Evolutionary conservation across 1,284 basidiomycete species (phyloP).

Genomic region (Cutaneotrichosporon mucoides): DNA sequence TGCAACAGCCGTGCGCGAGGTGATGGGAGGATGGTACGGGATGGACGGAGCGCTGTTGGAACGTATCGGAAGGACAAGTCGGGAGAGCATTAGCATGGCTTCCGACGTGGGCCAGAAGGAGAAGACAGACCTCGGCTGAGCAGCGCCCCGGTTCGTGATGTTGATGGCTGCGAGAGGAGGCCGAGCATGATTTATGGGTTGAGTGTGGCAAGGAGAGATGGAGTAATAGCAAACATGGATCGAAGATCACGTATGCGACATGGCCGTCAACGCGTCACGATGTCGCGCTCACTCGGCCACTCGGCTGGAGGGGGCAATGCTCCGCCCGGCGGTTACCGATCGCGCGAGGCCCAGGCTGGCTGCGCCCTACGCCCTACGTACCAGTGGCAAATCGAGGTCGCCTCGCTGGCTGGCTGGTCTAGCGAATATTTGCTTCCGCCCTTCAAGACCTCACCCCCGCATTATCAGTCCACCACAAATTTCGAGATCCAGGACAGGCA

Average conservation of each 20-base stretch:
- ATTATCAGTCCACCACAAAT: background rate
- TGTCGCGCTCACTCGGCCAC: background rate
- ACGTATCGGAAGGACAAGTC: background rate
- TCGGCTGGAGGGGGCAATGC: too few relatives aligned
- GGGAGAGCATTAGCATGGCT: background rate
- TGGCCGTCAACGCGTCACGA: background rate
- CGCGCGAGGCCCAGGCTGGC: background rate
- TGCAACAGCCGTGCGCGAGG: constrained; percentile 12
- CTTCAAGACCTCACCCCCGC: background rate
- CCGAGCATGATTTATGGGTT: constrained; percentile 11
- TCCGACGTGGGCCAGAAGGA: background rate
- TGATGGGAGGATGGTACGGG: background rate
- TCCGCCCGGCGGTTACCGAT: too few relatives aligned
- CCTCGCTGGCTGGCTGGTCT: too few relatives aligned
- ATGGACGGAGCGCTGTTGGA: background rate
- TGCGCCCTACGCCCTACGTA: background rate
- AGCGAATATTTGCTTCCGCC: background rate
- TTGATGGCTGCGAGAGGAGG: constrained; percentile 33
- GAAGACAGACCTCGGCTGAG: constrained; percentile 23
- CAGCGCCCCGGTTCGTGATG: constrained; percentile 31
- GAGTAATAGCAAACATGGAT: background rate
- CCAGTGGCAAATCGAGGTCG: constrained; percentile 7
- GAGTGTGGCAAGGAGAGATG: background rate
- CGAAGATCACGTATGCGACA: background rate
- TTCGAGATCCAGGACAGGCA: background rate